phyloP scores from a whole-genome alignment of 345 rosid genomes.

The Salix udensis region DNA sequence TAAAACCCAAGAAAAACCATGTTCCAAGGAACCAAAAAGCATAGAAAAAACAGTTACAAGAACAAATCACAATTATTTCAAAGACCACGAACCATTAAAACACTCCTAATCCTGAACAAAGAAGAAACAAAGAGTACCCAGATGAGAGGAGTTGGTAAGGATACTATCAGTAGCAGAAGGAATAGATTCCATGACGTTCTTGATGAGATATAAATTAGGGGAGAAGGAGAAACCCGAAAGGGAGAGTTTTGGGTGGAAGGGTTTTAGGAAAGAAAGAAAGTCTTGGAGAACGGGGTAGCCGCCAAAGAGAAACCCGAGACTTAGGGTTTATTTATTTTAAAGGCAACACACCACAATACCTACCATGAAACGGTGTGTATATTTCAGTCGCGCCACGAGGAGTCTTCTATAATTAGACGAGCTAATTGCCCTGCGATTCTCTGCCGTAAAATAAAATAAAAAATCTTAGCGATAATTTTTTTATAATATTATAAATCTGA shows the following conservation, averaged over 20 bases:
- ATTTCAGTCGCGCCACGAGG: background rate
- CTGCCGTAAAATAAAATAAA: no score
- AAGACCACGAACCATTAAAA: background rate
- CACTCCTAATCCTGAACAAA: background rate
- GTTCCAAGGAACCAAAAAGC: background rate
- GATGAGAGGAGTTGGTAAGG: constrained; percentile 41
- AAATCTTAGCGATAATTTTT: no score
- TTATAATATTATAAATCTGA: no score
- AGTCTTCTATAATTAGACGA: no score
- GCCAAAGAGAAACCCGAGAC: constrained; percentile 31
- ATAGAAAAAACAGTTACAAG: background rate
- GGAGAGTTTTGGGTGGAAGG: background rate
- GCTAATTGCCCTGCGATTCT: no score
- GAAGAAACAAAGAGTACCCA: constrained; percentile 32
- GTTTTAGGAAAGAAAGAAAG: constrained; percentile 4
- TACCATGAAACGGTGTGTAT: background rate
- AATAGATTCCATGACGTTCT: constrained; percentile 41
- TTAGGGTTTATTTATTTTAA: constrained; percentile 24
- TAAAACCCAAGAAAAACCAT: constrained; percentile 12
- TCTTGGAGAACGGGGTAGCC: constrained; percentile 39
- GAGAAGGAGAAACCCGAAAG: constrained; percentile 31
- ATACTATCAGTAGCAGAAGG: constrained; percentile 52
- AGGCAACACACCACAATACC: background rate
- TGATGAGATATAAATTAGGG: background rate
- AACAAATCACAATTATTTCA: background rate